A percentile compares a stretch with the other conserved stretches of the same genome.
phyloP scores from a whole-genome alignment of 1,284 basidiomycete genomes.

The Tremellales sp. region DNA sequence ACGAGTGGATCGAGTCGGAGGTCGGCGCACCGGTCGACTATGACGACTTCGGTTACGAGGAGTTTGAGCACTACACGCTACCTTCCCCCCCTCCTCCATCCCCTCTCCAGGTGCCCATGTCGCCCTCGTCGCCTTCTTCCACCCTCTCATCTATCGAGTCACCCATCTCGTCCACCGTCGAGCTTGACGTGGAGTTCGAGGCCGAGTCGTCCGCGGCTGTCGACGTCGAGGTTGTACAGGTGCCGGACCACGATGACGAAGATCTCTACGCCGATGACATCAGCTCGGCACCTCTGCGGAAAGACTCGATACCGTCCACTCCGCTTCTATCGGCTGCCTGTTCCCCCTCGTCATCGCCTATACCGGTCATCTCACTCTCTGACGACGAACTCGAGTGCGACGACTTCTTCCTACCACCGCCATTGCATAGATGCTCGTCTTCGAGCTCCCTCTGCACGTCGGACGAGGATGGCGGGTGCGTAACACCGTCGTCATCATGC shows the following conservation, averaged over 20 bases:
- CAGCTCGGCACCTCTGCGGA: neutral
- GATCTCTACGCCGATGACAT: slow-evolving; percentile 5
- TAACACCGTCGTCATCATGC: slow-evolving; percentile 18
- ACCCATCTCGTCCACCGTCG: neutral
- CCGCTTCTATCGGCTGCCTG: slow-evolving; percentile 3
- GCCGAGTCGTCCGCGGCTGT: slow-evolving; percentile 5
- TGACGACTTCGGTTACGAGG: slow-evolving; percentile 19
- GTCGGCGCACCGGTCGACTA: slow-evolving; percentile 19
- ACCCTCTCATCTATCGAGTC: slow-evolving; percentile 1
- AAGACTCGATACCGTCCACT: neutral
- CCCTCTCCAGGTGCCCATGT: slow-evolving; percentile 1
- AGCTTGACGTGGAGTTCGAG: neutral
- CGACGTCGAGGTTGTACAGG: slow-evolving; percentile 14
- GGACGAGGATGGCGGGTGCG: slow-evolving; percentile 21
- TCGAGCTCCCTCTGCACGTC: slow-evolving; percentile 1
- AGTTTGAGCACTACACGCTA: slow-evolving; percentile 27
- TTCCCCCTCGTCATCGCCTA: slow-evolving; percentile 1
- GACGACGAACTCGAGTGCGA: slow-evolving; percentile 18
- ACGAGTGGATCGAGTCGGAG: slow-evolving; percentile 28
- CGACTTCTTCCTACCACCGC: slow-evolving; percentile 24
- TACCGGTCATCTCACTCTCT: neutral
- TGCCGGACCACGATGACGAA: slow-evolving; percentile 13
- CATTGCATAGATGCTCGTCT: slow-evolving; percentile 21
- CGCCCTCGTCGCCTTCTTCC: slow-evolving; percentile 4
- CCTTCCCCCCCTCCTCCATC: slow-evolving; percentile 3